phyloP scores from a whole-genome alignment of 805 yeast species.

The Metschnikowia orientalis region DNA sequence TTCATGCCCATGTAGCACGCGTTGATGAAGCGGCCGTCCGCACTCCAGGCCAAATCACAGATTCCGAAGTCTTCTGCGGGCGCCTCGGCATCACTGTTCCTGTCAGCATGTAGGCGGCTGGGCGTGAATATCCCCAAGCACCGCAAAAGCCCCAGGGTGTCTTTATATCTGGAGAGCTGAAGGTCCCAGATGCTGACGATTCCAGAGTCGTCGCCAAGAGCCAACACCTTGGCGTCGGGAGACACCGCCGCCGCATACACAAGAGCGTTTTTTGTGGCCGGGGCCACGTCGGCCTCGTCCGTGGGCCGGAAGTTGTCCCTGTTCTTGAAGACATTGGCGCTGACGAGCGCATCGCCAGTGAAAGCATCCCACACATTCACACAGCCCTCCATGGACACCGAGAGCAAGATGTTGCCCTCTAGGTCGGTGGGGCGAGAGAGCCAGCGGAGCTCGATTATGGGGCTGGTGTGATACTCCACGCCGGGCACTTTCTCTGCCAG shows the following conservation, averaged over 20 bases:
- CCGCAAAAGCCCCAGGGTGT: constrained; percentile 16
- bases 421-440: constrained; percentile 23
- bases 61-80: constrained; percentile 24
- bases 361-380: constrained; percentile 63
- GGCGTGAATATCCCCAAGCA: constrained; percentile 24
- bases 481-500: constrained; percentile 10
- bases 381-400: constrained; percentile 65
- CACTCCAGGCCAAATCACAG: constrained; percentile 39
- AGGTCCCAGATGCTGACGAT: constrained; percentile 51
- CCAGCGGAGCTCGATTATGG: constrained; percentile 58
- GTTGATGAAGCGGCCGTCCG: constrained; percentile 21
- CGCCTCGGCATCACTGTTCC: too few species aligned
- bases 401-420: constrained; percentile 17
- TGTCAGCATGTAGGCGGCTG: constrained; percentile 2
- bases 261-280: constrained; percentile 45
- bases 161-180: constrained; percentile 10
- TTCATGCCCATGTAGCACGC: constrained; percentile 34
- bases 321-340: constrained; percentile 28
- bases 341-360: constrained; percentile 35
- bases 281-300: constrained; percentile 8
- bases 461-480: constrained; percentile 45
- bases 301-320: constrained; percentile 21
- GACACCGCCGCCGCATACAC: constrained; percentile 53
- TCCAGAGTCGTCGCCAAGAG: constrained; percentile 66
- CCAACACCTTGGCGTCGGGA: constrained; percentile 44